Conservation (phyloP, 495 filamentous ascomycete species). For the Cercophora newfieldiana region DNA sequence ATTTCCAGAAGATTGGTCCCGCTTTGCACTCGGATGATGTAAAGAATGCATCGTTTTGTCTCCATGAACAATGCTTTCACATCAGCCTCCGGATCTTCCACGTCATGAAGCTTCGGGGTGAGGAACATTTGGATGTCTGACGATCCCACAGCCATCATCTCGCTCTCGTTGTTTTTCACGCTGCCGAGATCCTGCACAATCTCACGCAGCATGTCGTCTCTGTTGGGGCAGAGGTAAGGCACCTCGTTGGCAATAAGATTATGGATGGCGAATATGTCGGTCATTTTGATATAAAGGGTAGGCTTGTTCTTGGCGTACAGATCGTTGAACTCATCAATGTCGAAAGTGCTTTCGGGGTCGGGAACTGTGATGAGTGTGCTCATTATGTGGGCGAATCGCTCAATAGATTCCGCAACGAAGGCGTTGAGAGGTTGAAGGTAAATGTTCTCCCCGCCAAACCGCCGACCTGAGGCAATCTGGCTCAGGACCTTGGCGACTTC, state of each 20-base stretch:
- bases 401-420: slow-evolving; percentile 83
- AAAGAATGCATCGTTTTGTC: slow-evolving; percentile 94
- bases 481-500: slow-evolving; percentile 90
- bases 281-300: slow-evolving; percentile 97
- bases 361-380: slow-evolving; percentile 74
- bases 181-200: slow-evolving; percentile 90
- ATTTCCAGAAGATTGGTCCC: slow-evolving; percentile 93
- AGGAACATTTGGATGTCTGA: slow-evolving; percentile 91
- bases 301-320: slow-evolving; percentile 93
- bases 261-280: slow-evolving; percentile 95
- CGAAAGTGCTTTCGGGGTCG: slow-evolving; percentile 85
- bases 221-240: slow-evolving; percentile 67
- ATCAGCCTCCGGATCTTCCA: slow-evolving; percentile 90
- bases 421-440: slow-evolving; percentile 93
- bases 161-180: slow-evolving; percentile 91
- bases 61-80: slow-evolving; percentile 94
- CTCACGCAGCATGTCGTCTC: slow-evolving; percentile 88
- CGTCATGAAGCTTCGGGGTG: slow-evolving; percentile 85
- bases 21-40: slow-evolving; percentile 94
- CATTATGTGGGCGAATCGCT: slow-evolving; percentile 75
- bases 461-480: slow-evolving; percentile 78
- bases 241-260: slow-evolving; percentile 80
- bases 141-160: slow-evolving; percentile 81
- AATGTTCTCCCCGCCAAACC: slow-evolving; percentile 91
- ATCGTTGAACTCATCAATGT: slow-evolving; percentile 98